phyloP scores from a whole-genome alignment of 2,329 filamentous ascomycete genomes.

The Aspergillus sp. region DNA sequence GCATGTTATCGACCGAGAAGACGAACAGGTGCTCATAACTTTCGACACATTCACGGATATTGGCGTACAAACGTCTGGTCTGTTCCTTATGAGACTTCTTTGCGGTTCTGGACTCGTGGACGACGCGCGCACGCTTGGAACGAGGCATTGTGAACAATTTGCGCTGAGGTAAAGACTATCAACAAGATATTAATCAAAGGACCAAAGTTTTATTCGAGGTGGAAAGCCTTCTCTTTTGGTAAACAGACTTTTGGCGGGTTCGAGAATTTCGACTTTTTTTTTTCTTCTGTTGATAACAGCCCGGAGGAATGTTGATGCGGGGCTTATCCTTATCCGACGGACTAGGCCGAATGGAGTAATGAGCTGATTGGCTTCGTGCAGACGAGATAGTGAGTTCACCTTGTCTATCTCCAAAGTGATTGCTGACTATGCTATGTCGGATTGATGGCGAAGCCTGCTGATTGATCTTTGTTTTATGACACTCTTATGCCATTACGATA shows the following conservation, averaged over 20 bases:
- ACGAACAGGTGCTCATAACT: slow-evolving; percentile 88
- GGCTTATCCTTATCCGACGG: slow-evolving; percentile 34
- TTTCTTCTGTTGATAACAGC: slow-evolving; percentile 34
- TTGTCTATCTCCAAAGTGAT: not conserved
- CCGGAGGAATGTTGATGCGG: slow-evolving; percentile 31
- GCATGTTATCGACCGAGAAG: slow-evolving; percentile 93
- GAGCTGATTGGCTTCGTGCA: slow-evolving; percentile 17
- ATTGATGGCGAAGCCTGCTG: not conserved
- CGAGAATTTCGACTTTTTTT: slow-evolving; percentile 9
- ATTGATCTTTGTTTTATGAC: not conserved
- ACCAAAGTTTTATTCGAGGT: not conserved
- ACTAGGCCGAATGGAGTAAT: slow-evolving; percentile 27
- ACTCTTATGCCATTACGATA: slow-evolving; percentile 16
- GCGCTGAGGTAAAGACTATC: not conserved
- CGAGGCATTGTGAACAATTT: slow-evolving; percentile 66
- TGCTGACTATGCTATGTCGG: not conserved
- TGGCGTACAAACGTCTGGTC: slow-evolving; percentile 78
- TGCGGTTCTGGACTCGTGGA: slow-evolving; percentile 82
- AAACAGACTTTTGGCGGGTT: not conserved
- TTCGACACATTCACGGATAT: slow-evolving; percentile 77
- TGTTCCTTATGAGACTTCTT: slow-evolving; percentile 90
- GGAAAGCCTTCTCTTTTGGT: not conserved
- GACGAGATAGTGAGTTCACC: not conserved
- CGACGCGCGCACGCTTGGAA: slow-evolving; percentile 84
- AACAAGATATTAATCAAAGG: not conserved